phyloP scores from a whole-genome alignment of 495 filamentous ascomycete genomes.

The Aspergillus nanangensis region DNA sequence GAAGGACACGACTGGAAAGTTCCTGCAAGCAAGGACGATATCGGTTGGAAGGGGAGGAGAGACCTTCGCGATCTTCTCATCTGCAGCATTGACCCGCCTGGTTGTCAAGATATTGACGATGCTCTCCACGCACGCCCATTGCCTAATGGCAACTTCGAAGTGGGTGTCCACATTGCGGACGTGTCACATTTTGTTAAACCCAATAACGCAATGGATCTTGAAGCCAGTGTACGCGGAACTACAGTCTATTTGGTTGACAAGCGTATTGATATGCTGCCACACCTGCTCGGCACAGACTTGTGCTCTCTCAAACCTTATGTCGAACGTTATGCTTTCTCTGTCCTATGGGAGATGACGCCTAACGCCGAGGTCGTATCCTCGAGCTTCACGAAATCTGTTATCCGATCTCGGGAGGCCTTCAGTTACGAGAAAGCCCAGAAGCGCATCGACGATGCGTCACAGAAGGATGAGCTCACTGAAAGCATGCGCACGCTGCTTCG shows the following conservation, averaged over 20 bases:
- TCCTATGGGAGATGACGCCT: slow-evolving; percentile 85
- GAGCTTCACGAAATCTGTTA: slow-evolving; percentile 93
- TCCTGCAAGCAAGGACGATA: slow-evolving; percentile 66
- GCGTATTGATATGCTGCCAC: slow-evolving; percentile 98
- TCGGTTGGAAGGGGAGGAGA: slow-evolving; percentile 77
- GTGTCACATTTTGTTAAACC: slow-evolving; percentile 98
- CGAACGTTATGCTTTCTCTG: slow-evolving; percentile 94
- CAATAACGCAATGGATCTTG: slow-evolving; percentile 92
- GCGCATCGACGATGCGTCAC: slow-evolving; percentile 81
- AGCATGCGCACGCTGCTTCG: slow-evolving; percentile 85
- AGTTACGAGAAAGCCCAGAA: slow-evolving; percentile 95
- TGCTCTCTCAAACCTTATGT: slow-evolving; percentile 98
- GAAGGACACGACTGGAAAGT: slow-evolving; percentile 96
- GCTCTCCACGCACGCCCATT: slow-evolving; percentile 82
- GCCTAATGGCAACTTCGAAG: slow-evolving; percentile 91
- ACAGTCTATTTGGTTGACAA: slow-evolving; percentile 98
- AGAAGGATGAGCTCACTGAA: slow-evolving; percentile 81
- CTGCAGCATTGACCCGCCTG: slow-evolving; percentile 95
- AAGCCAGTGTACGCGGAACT: slow-evolving; percentile 88
- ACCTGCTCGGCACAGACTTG: slow-evolving; percentile 89
- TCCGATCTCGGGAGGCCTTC: slow-evolving; percentile 95
- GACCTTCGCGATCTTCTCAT: slow-evolving; percentile 84
- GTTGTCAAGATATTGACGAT: slow-evolving; percentile 98
- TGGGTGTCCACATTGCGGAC: slow-evolving; percentile 98
- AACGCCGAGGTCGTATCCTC: slow-evolving; percentile 78